Evolutionary conservation across 495 filamentous ascomycete genomes (phyloP).

Genomic region (Aspergillus conjunctus): DNA sequence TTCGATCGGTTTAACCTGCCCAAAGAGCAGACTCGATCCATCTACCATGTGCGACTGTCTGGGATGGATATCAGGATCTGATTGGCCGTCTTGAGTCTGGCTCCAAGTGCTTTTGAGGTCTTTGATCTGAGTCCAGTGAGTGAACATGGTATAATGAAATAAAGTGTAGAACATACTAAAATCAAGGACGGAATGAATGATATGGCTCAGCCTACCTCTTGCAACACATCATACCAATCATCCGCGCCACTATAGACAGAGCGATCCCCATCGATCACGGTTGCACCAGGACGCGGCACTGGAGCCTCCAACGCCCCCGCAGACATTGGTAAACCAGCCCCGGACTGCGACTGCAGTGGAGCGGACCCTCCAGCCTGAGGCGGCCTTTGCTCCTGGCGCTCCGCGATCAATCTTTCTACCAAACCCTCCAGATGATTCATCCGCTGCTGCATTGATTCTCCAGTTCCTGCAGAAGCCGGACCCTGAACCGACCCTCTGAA

Average conservation of each 20-base stretch:
- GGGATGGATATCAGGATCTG: not conserved
- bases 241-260: constrained; percentile 13
- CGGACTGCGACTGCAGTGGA: no score
- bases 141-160: not conserved
- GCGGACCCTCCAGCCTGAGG: not conserved
- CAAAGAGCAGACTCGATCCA: constrained; percentile 20
- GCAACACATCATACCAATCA: constrained; percentile 19
- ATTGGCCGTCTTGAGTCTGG: constrained; percentile 4
- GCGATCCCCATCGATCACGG: constrained; percentile 9
- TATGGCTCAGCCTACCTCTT: constrained; percentile 7
- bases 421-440: constrained; percentile 20
- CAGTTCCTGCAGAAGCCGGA: not conserved
- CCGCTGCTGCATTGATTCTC: constrained; percentile 12
- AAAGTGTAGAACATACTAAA: no score
- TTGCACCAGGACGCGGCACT: constrained; percentile 4
- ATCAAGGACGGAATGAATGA: not conserved
- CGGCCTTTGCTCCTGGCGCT: not conserved
- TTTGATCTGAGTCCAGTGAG: constrained; percentile 12
- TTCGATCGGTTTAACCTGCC: constrained; percentile 14
- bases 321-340: no score
- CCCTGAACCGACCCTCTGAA: not conserved
- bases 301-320: no score
- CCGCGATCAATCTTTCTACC: constrained; percentile 12
- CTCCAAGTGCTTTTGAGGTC: constrained; percentile 16
- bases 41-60: constrained; percentile 11